Evolutionary conservation across 768 basidiomycete species (phyloP).

Genomic region (Lentinus tigrinus): DNA sequence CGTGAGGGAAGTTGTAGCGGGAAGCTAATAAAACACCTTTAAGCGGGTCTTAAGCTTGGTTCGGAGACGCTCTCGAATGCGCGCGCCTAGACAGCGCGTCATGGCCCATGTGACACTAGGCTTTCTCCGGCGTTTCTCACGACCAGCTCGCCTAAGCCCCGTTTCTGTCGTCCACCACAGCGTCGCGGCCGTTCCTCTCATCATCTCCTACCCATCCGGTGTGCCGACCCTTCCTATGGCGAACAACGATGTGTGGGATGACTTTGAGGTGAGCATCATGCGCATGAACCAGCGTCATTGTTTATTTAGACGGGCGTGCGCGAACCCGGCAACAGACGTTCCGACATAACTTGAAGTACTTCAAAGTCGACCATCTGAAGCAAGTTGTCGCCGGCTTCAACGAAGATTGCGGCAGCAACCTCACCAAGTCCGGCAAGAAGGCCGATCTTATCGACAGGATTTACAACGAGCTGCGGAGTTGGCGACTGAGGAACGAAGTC

Average conservation of each 20-base stretch:
- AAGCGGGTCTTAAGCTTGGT: too few relatives aligned
- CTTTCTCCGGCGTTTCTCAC: slow-evolving; percentile 5
- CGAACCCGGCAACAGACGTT: slow-evolving; percentile 46
- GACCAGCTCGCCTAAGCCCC: background rate
- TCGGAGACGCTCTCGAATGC: background rate
- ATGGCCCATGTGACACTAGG: slow-evolving; percentile 13
- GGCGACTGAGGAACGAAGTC: slow-evolving; percentile 53
- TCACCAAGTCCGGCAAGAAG: slow-evolving; percentile 81
- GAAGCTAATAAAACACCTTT: too few relatives aligned
- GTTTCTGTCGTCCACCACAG: slow-evolving; percentile 9
- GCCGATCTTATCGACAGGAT: slow-evolving; percentile 85
- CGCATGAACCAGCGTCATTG: background rate
- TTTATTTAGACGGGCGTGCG: slow-evolving; percentile 6
- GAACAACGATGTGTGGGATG: slow-evolving; percentile 58
- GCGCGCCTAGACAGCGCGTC: background rate
- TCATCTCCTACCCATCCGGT: slow-evolving; percentile 1
- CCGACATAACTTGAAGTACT: slow-evolving; percentile 67
- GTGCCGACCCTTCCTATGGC: slow-evolving; percentile 46
- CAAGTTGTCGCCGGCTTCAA: slow-evolving; percentile 77
- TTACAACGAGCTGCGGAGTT: slow-evolving; percentile 52
- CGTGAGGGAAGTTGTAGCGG: slow-evolving; percentile 19
- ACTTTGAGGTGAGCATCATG: slow-evolving; percentile 64
- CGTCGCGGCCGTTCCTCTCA: slow-evolving; percentile 4
- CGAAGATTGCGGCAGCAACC: slow-evolving; percentile 67
- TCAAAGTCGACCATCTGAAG: slow-evolving; percentile 86